These are phyloP conservation scores for Phialemoniopsis sp. DNA, from an alignment of 2,329 filamentous ascomycete species.

Conservation along the genomic window DNA sequence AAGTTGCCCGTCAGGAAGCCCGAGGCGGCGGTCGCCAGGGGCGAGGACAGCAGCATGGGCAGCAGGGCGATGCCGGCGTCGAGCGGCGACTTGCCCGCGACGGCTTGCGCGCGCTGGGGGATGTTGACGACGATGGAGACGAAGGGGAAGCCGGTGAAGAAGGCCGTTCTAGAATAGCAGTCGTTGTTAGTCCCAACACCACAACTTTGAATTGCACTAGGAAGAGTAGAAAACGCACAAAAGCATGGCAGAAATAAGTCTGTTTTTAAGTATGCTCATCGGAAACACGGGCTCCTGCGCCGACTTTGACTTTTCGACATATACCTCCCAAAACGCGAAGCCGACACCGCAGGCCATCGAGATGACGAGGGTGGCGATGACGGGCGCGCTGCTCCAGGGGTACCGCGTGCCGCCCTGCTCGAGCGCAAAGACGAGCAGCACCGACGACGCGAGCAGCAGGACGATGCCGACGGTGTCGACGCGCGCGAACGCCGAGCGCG, in stretches of 20 bases:
- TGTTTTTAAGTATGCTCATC: slow-evolving; percentile 20
- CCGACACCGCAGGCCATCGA: slow-evolving; percentile 9
- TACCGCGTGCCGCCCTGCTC: slow-evolving; percentile 37
- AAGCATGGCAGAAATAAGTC: slow-evolving; percentile 23
- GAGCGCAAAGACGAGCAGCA: slow-evolving; percentile 40
- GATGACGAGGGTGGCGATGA: slow-evolving; percentile 23
- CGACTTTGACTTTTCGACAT: slow-evolving; percentile 7
- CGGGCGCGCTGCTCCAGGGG: slow-evolving; percentile 32
- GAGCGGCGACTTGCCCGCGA: slow-evolving; percentile 21
- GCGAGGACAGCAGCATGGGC: slow-evolving; percentile 24
- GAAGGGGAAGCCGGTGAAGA: slow-evolving; percentile 26
- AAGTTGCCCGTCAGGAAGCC: slow-evolving; percentile 20
- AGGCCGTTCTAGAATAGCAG: slow-evolving; percentile 15
- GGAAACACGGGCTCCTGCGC: slow-evolving; percentile 27
- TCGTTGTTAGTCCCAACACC: too few species aligned
- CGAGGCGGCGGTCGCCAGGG: slow-evolving; percentile 21
- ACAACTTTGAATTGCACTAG: too few species aligned
- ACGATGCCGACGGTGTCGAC: slow-evolving; percentile 25
- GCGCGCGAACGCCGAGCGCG: slow-evolving; percentile 14
- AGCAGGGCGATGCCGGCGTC: slow-evolving; percentile 25
- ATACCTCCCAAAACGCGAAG: slow-evolving; percentile 17
- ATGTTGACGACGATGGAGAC: slow-evolving; percentile 27
- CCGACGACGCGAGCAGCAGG: slow-evolving; percentile 31
- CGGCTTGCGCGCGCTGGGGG: slow-evolving; percentile 24
- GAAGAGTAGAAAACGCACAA: slow-evolving; percentile 17